phyloP scores from a whole-genome alignment of 768 basidiomycete genomes.

The Tulasnella sp. region DNA sequence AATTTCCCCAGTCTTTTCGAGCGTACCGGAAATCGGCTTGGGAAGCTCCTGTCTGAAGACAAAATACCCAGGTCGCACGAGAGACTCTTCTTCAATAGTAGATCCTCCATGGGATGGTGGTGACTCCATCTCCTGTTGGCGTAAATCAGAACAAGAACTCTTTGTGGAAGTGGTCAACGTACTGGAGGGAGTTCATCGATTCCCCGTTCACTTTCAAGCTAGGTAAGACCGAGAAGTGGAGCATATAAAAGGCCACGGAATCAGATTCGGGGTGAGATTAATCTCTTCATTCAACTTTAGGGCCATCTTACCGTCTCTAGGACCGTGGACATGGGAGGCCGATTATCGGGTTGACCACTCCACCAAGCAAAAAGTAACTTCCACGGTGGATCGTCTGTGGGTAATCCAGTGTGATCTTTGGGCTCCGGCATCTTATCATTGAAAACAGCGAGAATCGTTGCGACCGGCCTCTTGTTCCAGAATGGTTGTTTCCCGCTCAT shows the following conservation, averaged over 20 bases:
- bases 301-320: too few species aligned
- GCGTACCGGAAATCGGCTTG: neutral
- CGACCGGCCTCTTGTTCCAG: neutral
- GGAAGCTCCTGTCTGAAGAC: neutral
- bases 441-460: neutral
- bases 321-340: too few species aligned
- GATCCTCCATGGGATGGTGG: neutral
- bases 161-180: neutral
- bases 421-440: neutral
- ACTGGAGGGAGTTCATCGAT: neutral
- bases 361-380: neutral
- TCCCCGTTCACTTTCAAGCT: neutral
- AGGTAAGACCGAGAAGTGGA: neutral
- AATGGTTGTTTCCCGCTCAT: constrained; percentile 13
- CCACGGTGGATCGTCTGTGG: neutral
- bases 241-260: neutral
- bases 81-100: neutral
- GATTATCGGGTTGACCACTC: neutral
- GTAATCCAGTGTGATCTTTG: neutral
- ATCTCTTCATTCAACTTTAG: too few species aligned
- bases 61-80: neutral
- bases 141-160: neutral
- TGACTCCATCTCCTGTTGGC: neutral
- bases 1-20: neutral
- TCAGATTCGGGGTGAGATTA: too few species aligned